Evolutionary conservation across 1,284 basidiomycete genomes (phyloP).

Genomic region (Peniophora sp.): DNA sequence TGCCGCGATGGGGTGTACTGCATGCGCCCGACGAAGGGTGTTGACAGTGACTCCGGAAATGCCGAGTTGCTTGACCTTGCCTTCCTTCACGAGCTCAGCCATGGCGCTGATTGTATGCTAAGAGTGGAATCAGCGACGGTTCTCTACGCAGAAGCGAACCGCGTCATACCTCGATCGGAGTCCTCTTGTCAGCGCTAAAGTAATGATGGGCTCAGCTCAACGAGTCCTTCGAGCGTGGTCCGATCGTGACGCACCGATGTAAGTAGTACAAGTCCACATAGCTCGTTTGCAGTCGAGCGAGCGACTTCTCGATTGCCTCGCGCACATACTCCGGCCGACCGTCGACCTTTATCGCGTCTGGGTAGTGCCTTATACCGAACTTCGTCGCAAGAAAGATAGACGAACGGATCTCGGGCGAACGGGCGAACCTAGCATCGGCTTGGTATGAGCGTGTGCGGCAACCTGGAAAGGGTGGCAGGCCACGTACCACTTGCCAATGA

Average conservation of each 20-base stretch:
- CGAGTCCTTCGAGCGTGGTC: neutral
- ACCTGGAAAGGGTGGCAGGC: neutral
- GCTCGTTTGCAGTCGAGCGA: constrained; percentile 34
- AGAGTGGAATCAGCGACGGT: constrained; percentile 4
- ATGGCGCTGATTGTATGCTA: constrained; percentile 37
- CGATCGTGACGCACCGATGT: constrained; percentile 22
- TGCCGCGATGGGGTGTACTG: constrained; percentile 51
- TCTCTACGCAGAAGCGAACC: constrained; percentile 1
- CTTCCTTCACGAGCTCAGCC: constrained; percentile 50
- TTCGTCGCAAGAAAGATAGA: constrained; percentile 45
- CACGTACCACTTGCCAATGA: constrained; percentile 35
- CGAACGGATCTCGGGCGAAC: constrained; percentile 10
- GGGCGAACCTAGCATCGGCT: constrained; percentile 24
- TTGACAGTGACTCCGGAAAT: constrained; percentile 52
- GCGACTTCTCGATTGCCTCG: constrained; percentile 25
- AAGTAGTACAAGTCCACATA: constrained; percentile 40
- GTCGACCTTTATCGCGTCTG: constrained; percentile 12
- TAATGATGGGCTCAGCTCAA: constrained; percentile 4
- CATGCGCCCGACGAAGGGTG: constrained; percentile 56
- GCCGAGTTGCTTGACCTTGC: constrained; percentile 56
- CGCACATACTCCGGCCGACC: constrained; percentile 28
- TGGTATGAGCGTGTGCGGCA: constrained; percentile 18
- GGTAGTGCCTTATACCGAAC: constrained; percentile 28
- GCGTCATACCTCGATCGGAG: constrained; percentile 35
- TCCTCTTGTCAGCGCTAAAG: constrained; percentile 29